Conservation (phyloP, 805 yeast species). For the Starmerella scarabaei region DNA sequence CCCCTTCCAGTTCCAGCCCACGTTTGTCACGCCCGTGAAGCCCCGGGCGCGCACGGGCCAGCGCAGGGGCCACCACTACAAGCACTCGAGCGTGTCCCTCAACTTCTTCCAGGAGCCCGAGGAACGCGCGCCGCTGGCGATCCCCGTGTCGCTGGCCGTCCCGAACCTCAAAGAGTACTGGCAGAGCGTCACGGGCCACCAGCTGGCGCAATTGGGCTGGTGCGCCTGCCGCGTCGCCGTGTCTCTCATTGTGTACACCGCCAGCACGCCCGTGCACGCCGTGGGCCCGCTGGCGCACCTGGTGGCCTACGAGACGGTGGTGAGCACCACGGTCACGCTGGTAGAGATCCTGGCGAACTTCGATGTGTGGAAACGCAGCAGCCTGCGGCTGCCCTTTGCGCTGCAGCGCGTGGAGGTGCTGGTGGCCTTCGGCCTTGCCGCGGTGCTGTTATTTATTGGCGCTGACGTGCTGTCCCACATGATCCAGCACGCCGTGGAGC, state of each 20-base stretch:
- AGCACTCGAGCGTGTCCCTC: conserved; percentile 93
- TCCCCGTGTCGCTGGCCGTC: conserved; percentile 56
- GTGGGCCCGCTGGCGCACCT: conserved; percentile 70
- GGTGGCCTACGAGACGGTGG: conserved; percentile 73
- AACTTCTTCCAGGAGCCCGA: conserved; percentile 91
- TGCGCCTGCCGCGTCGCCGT: conserved; percentile 43
- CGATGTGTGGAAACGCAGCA: conserved; percentile 77
- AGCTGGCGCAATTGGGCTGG: conserved; percentile 47
- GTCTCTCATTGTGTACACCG: conserved; percentile 41
- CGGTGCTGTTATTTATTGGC: conserved; percentile 81
- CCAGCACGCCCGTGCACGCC: conserved; percentile 22
- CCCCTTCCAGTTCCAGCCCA: conserved; percentile 60
- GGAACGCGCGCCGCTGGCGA: conserved; percentile 45
- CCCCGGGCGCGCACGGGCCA: conserved; percentile 23
- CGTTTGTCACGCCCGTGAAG: conserved; percentile 26
- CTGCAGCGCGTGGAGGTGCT: conserved; percentile 81
- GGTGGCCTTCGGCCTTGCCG: conserved; percentile 73
- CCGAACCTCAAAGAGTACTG: conserved; percentile 56
- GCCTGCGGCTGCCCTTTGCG: conserved; percentile 82
- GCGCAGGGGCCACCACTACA: conserved; percentile 88
- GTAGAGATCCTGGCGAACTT: conserved; percentile 82
- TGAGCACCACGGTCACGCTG: conserved; percentile 51
- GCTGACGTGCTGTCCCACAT: conserved; percentile 77
- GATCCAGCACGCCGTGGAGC: conserved; percentile 52
- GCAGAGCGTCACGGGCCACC: conserved; percentile 45